Base-by-base conservation (phyloP, 495 filamentous ascomycete genomes). In the Opeltia flavorubescens region DNA sequence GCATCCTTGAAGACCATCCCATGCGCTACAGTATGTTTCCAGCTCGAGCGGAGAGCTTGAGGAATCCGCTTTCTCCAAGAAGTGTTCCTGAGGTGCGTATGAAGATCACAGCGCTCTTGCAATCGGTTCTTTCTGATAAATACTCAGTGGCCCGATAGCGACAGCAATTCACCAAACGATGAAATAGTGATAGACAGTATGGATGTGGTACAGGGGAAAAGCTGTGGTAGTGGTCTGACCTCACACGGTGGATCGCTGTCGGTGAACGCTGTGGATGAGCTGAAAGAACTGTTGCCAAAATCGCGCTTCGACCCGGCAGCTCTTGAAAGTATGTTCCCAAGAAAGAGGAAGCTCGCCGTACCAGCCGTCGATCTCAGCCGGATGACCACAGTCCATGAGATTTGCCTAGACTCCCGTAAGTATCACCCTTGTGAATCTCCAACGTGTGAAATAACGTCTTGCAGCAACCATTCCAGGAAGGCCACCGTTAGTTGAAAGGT, bases 391-490 rank as follows among this genome's bases (percentile, higher is more conserved):
- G 77, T 81, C 11, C 77, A 80, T 49, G 81, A 83, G 54, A 59
- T 69, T 39, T 62, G 72, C 34, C 76, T 84, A 69, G 82, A 86
- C 61, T 85, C 82, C 57, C 82, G 82, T 86, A 74, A 68, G 81
- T 71, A 2, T 11, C 17, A 5, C 30, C n/a, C n/a, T n/a, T n/a
- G n/a, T 3, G 20, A 41, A 7, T 25, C n/a, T 41, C 39, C 27
- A n/a, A 29, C 28, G 27, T 27, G 29, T 31, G 20, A 34, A 34
- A 50, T 66, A 46, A 66, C 53, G 20, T 26, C 23, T 29, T 44
- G 12, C 48, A 86, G 82, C 82, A 50, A 85, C 82, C 23, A 82
- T 86, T 47, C 82, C 82, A 27, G 82, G 79, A 25, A 73, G 77
- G 27, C 78, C 75, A 43, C 70, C 80, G 13, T 57, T 81, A 23